phyloP scores from a whole-genome alignment of 192 early-diverging fungal genomes.

The Podila epicladia region DNA sequence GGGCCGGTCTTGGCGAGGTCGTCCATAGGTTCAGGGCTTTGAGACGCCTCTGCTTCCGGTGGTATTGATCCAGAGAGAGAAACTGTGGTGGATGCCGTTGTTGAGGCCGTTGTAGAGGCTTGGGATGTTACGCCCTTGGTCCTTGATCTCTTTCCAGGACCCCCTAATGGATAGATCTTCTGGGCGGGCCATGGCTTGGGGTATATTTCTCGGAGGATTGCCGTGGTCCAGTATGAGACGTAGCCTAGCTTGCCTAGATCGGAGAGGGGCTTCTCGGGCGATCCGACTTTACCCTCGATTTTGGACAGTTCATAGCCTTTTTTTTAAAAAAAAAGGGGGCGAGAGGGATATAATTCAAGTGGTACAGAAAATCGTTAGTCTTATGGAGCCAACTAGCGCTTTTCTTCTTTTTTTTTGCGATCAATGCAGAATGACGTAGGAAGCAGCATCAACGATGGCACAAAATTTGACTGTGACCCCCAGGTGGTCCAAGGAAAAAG shows the following conservation, averaged over 20 bases:
- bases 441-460: background rate
- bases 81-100: background rate
- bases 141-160: constrained; percentile 3
- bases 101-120: background rate
- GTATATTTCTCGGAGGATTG: constrained; percentile 64
- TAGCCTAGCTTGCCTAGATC: constrained; percentile 85
- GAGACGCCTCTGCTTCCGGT: background rate
- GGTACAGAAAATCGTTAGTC: background rate
- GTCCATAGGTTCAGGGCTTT: constrained; percentile 7
- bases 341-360: background rate
- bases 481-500: background rate
- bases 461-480: background rate
- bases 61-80: background rate
- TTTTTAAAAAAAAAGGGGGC: background rate
- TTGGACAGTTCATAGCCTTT: constrained; percentile 85
- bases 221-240: constrained; percentile 84
- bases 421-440: background rate
- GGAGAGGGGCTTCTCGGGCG: constrained; percentile 90
- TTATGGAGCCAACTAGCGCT: background rate
- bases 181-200: constrained; percentile 33
- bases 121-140: background rate
- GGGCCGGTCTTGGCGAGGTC: background rate
- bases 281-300: constrained; percentile 74
- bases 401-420: background rate
- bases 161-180: constrained; percentile 1